Evolutionary conservation across 192 early-diverging fungal species (phyloP).

Genomic region (Coemansia sp.): DNA sequence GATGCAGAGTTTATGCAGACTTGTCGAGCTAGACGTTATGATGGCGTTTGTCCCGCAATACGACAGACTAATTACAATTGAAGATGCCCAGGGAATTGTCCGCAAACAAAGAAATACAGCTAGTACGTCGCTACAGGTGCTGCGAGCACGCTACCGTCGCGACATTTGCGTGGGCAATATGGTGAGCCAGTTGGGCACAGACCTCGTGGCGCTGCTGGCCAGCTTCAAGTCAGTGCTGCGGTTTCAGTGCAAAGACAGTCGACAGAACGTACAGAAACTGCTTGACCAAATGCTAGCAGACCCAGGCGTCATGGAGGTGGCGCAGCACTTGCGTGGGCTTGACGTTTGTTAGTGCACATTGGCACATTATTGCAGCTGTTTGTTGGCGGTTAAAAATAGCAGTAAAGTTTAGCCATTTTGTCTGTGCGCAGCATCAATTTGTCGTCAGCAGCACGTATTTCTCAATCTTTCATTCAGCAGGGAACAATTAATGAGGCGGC

Average conservation of each 20-base stretch:
- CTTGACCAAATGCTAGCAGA: background rate
- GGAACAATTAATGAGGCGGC: background rate
- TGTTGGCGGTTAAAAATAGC: conserved; percentile 1
- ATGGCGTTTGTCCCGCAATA: background rate
- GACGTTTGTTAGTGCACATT: background rate
- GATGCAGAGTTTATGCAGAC: background rate
- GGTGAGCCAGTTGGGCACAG: background rate
- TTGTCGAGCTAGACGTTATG: background rate
- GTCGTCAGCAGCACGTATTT: background rate
- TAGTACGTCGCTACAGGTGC: background rate
- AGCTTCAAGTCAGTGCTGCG: background rate
- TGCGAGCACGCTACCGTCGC: background rate
- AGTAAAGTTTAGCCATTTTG: background rate
- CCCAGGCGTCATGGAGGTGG: background rate
- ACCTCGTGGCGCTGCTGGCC: background rate
- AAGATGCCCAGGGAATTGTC: background rate
- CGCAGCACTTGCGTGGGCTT: background rate
- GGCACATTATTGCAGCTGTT: background rate
- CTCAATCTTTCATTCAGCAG: background rate
- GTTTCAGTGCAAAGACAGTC: background rate
- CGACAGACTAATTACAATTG: background rate
- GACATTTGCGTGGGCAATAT: background rate
- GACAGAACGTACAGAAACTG: background rate
- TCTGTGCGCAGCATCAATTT: conserved; percentile 2
- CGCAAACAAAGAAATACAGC: background rate